Percentiles rank a stretch among this genome's conserved stretches.
Evolutionary conservation across 2,329 filamentous ascomycete species (phyloP).

Genomic region (Colletotrichum somersetense): DNA sequence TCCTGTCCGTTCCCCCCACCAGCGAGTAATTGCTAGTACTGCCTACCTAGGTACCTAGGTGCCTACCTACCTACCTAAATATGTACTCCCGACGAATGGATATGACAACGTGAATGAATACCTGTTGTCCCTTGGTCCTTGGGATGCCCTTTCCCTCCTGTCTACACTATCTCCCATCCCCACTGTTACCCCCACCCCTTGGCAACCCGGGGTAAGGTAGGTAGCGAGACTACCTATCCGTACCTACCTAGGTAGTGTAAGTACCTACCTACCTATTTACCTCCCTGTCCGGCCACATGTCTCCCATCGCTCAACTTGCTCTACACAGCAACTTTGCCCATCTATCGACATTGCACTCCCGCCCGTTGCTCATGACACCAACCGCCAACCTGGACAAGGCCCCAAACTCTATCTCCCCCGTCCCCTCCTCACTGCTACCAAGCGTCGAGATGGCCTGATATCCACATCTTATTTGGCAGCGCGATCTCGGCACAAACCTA

Average conservation of each 20-base stretch:
- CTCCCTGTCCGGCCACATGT: constrained; percentile 37
- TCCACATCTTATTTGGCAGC: constrained; percentile 36
- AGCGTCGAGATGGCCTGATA: constrained; percentile 36
- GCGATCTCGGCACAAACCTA: constrained; percentile 37
- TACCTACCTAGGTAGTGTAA: neutral
- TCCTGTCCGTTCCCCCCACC: neutral
- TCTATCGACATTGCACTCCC: constrained; percentile 25
- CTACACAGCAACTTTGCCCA: constrained; percentile 37
- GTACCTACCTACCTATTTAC: neutral
- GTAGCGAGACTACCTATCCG: no score
- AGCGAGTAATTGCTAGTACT: neutral
- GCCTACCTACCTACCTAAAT: no score
- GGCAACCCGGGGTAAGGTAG: neutral
- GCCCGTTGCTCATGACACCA: constrained; percentile 34
- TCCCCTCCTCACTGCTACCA: constrained; percentile 11
- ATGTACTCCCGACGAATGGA: neutral
- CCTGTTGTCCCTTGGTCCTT: no score
- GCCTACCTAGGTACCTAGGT: no score
- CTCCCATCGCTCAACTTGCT: constrained; percentile 15
- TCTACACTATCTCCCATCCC: neutral
- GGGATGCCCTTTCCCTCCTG: neutral
- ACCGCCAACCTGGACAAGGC: constrained; percentile 19
- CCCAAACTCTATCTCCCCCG: constrained; percentile 27
- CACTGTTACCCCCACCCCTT: neutral
- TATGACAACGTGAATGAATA: neutral